Evolutionary conservation across 345 rosid species (phyloP).

Genomic region (Camelina laxa): DNA sequence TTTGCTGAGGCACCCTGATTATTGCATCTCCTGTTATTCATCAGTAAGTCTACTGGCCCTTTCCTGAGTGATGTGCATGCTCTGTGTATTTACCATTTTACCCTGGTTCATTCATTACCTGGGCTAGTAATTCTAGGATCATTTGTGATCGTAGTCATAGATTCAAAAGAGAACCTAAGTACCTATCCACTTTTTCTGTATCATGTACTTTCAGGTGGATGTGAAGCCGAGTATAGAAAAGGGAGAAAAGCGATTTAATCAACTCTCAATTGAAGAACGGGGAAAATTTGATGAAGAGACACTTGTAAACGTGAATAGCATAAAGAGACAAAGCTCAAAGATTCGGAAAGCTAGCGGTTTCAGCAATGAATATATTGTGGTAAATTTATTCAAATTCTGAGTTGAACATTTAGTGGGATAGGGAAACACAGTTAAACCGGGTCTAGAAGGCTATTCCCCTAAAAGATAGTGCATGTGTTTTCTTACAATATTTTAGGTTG

Average conservation of each 20-base stretch:
- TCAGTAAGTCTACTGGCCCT: constrained; percentile 58
- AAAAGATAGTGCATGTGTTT: background rate
- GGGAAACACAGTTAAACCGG: background rate
- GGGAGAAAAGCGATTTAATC: constrained; percentile 88
- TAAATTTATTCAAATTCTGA: constrained; percentile 37
- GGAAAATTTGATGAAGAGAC: constrained; percentile 96
- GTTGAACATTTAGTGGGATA: background rate
- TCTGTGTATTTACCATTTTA: constrained; percentile 6
- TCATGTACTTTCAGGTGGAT: constrained; percentile 60
- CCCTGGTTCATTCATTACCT: constrained; percentile 13
- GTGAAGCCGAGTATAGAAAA: constrained; percentile 72
- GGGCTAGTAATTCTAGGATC: constrained; percentile 2
- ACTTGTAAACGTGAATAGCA: constrained; percentile 85
- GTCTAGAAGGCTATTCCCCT: background rate
- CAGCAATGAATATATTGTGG: constrained; percentile 93
- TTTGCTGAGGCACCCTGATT: constrained; percentile 94
- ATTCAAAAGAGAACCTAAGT: constrained; percentile 27
- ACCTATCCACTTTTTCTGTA: constrained; percentile 13
- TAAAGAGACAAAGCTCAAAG: constrained; percentile 64
- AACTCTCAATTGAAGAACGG: constrained; percentile 94
- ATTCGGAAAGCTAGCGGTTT: constrained; percentile 66
- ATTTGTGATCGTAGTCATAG: background rate
- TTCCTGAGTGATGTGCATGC: background rate
- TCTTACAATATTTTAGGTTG: background rate
- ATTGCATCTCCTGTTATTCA: constrained; percentile 94